phyloP scores from a whole-genome alignment of 176 grass and related monocot species.

The Aegilops longissima region DNA sequence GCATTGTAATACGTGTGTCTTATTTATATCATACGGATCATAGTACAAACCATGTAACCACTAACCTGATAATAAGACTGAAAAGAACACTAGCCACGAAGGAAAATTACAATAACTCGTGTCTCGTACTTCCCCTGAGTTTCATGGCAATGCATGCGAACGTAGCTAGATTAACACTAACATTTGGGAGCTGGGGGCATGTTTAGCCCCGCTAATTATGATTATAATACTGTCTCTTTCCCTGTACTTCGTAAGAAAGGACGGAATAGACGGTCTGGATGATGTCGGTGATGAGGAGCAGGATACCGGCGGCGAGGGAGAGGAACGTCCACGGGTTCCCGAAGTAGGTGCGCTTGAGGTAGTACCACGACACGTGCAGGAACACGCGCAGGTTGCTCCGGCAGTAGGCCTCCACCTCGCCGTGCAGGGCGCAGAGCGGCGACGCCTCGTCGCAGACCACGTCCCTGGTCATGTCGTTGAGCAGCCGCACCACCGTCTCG shows the following conservation, averaged over 20 bases:
- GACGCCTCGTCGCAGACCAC: conserved; percentile 49
- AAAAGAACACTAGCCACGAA: too few species aligned
- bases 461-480: conserved; percentile 56
- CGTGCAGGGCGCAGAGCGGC: conserved; percentile 48
- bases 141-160: too few species aligned
- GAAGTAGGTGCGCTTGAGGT: conserved; percentile 19
- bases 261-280: conserved; percentile 34
- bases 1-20: too few species aligned
- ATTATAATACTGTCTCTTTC: background rate
- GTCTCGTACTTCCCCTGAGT: too few species aligned
- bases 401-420: conserved; percentile 49
- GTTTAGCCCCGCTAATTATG: background rate
- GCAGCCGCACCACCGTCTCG: conserved; percentile 52
- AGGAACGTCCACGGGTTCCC: conserved; percentile 57
- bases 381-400: background rate
- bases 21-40: too few species aligned
- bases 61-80: too few species aligned
- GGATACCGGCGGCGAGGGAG: conserved; percentile 49
- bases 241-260: conserved; percentile 6
- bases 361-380: background rate
- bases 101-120: too few species aligned
- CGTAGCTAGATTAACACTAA: background rate
- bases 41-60: too few species aligned
- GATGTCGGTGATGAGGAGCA: conserved; percentile 45
- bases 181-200: background rate